Percentiles rank a stretch among this genome's conserved stretches.
phyloP scores from a whole-genome alignment of 1,284 basidiomycete species.

The Trichosporon faecale region DNA sequence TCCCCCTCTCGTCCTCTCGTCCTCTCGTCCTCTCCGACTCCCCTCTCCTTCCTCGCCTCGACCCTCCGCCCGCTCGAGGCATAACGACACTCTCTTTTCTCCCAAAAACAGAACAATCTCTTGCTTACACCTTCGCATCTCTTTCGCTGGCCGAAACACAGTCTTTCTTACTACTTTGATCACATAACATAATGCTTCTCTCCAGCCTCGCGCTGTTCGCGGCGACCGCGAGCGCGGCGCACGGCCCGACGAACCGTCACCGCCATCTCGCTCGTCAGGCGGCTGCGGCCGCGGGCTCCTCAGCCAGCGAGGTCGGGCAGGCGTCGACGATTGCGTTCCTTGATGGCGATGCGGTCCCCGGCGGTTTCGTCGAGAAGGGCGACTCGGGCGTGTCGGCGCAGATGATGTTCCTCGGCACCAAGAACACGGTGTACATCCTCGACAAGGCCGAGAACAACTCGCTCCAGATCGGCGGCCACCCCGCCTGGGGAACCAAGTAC shows the following conservation, averaged over 20 bases:
- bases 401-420: constrained; percentile 52
- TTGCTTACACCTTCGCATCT: background rate
- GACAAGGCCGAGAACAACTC: constrained; percentile 63
- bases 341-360: constrained; percentile 26
- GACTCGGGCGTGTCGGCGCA: constrained; percentile 54
- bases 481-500: constrained; percentile 54
- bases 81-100: background rate
- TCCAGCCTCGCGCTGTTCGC: background rate
- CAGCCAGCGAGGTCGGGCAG: background rate
- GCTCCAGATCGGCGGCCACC: constrained; percentile 56
- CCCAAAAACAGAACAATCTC: background rate
- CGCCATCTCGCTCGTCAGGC: background rate
- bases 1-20: background rate
- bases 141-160: background rate
- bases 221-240: background rate
- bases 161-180: background rate
- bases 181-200: background rate
- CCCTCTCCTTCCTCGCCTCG: background rate
- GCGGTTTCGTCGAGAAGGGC: constrained; percentile 46
- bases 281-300: background rate
- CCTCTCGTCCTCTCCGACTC: background rate
- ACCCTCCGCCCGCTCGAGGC: background rate
- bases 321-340: background rate
- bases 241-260: background rate
- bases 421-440: constrained; percentile 54